Evolutionary conservation across 352 stramenopile species (phyloP).

Genomic region (Phytophthora agathidicida): DNA sequence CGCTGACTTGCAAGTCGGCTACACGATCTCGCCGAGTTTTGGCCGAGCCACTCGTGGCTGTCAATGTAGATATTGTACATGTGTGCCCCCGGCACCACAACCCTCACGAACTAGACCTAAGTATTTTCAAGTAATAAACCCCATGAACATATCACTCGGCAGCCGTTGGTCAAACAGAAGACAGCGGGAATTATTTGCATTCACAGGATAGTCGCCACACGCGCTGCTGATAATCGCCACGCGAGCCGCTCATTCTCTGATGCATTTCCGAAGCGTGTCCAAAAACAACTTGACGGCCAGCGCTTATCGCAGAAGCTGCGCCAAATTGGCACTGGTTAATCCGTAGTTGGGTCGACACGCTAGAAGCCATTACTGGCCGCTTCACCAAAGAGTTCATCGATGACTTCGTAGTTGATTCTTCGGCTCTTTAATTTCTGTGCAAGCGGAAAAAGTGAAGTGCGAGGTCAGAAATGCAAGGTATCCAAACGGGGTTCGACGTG

Average conservation of each 20-base stretch:
- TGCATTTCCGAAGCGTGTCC: constrained; percentile 4
- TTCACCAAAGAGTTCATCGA: constrained; percentile 89
- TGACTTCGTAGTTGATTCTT: constrained; percentile 91
- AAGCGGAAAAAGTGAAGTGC: constrained; percentile 21
- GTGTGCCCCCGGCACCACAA: constrained; percentile 2
- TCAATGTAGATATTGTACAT: constrained; percentile 39
- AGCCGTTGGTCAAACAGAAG: neutral
- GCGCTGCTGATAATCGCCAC: constrained; percentile 5
- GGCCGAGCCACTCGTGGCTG: constrained; percentile 17
- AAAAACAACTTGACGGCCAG: neutral
- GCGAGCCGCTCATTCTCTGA: neutral
- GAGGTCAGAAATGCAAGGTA: constrained; percentile 12
- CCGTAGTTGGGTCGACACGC: too few species aligned
- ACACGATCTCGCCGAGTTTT: constrained; percentile 17
- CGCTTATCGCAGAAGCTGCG: neutral
- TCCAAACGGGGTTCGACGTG: neutral
- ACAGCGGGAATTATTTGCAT: constrained; percentile 11
- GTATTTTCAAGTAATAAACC: constrained; percentile 38
- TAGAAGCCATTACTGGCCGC: constrained; percentile 78
- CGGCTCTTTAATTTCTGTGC: constrained; percentile 89
- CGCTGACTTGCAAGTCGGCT: constrained; percentile 17
- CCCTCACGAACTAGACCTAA: constrained; percentile 22
- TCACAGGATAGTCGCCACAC: constrained; percentile 9
- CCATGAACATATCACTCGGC: constrained; percentile 5
- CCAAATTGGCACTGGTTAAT: too few species aligned